phyloP scores from a whole-genome alignment of 495 filamentous ascomycete species.

The Sordaria brevicollis region DNA sequence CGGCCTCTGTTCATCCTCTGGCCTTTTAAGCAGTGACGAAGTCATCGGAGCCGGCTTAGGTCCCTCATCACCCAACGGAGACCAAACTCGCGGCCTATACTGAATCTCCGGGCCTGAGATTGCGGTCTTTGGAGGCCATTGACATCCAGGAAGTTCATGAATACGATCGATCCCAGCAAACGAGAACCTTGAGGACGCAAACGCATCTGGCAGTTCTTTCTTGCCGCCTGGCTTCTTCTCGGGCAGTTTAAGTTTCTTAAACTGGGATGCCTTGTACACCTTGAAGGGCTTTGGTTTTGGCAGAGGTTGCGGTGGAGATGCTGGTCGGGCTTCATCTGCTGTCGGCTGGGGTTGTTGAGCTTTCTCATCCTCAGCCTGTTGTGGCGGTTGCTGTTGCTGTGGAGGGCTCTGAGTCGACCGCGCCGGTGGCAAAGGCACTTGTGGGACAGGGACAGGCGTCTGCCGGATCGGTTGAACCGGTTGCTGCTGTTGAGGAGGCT shows the following conservation, averaged over 20 bases:
- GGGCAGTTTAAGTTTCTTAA: neutral
- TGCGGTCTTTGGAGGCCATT: slow-evolving; percentile 28
- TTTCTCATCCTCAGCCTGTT: slow-evolving; percentile 5
- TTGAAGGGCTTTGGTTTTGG: neutral
- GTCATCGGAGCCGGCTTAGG: slow-evolving; percentile 18
- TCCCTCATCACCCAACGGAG: slow-evolving; percentile 13
- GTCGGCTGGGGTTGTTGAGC: neutral
- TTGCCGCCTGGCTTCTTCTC: neutral
- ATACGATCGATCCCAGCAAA: neutral
- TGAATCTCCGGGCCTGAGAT: slow-evolving; percentile 25
- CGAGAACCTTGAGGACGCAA: neutral
- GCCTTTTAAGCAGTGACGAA: slow-evolving; percentile 17
- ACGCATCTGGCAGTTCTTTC: neutral
- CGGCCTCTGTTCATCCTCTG: slow-evolving; percentile 13
- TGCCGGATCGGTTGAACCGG: neutral
- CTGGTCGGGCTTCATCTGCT: neutral
- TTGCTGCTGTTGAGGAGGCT: slow-evolving; percentile 1
- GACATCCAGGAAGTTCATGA: slow-evolving; percentile 23
- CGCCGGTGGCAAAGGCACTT: neutral
- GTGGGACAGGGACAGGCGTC: neutral
- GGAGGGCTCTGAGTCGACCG: neutral
- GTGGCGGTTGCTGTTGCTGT: slow-evolving; percentile 1
- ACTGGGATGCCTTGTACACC: neutral
- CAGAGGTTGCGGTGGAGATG: neutral
- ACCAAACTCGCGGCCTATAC: slow-evolving; percentile 19